A percentile compares a stretch with the other conserved stretches of the same genome.
Conservation (phyloP, 371 early-diverging fungal genomes). For the Cokeromyces recurvatus region DNA sequence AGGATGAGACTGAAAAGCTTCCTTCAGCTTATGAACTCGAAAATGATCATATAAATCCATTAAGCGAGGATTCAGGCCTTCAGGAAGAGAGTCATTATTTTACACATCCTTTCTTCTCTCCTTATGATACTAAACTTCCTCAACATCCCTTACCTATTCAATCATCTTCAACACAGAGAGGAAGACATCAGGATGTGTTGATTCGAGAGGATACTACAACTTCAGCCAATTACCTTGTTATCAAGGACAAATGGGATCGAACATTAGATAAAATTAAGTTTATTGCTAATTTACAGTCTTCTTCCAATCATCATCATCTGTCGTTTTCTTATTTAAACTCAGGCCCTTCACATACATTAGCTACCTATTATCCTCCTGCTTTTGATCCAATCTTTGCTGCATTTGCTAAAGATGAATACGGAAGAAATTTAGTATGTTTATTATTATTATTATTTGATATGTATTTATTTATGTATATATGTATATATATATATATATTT, state of each 20-base stretch:
- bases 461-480: background rate
- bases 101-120: slow-evolving; percentile 34
- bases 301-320: no score
- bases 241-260: slow-evolving; percentile 35
- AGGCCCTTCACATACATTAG: slow-evolving; percentile 25
- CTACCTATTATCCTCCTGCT: slow-evolving; percentile 40
- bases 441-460: background rate
- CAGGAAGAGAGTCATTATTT: slow-evolving; percentile 22
- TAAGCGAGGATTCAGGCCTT: background rate
- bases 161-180: no score
- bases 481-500: no score
- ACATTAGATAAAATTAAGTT: slow-evolving; percentile 34
- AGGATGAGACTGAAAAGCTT: slow-evolving; percentile 25
- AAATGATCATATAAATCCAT: no score
- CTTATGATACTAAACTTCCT: no score
- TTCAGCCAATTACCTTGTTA: no score
- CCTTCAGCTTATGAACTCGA: slow-evolving; percentile 26
- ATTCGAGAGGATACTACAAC: no score
- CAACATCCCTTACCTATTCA: no score
- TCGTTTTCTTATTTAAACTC: background rate
- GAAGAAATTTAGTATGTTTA: slow-evolving; percentile 37
- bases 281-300: slow-evolving; percentile 21
- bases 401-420: slow-evolving; percentile 40
- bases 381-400: slow-evolving; percentile 41
- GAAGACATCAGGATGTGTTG: no score